phyloP scores from a whole-genome alignment of 2,329 filamentous ascomycete species.

The Colletotrichum sp. region DNA sequence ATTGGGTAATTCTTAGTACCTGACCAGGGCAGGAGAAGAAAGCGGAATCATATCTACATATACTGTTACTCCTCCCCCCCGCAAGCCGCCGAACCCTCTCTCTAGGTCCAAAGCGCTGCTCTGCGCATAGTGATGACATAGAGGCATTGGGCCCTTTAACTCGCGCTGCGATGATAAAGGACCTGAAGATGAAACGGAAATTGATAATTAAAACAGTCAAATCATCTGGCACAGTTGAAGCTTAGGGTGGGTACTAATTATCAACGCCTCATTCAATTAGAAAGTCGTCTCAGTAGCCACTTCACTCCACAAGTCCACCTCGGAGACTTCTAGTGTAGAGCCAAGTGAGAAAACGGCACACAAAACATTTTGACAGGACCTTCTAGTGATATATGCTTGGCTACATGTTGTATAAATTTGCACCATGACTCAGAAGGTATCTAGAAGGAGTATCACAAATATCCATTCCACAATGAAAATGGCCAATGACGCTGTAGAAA shows the following conservation, averaged over 20 bases:
- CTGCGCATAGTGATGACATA: accelerated
- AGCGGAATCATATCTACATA: not conserved
- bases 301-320: not conserved
- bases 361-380: accelerated
- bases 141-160: not conserved
- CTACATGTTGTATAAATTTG: not conserved
- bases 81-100: not conserved
- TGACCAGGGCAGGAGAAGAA: not conserved
- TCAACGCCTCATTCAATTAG: not conserved
- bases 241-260: not conserved
- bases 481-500: not conserved
- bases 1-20: not conserved
- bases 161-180: accelerated
- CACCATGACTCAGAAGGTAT: not conserved
- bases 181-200: not conserved
- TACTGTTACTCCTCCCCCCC: not conserved
- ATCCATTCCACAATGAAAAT: not conserved
- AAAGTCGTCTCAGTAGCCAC: not conserved
- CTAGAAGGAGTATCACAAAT: not conserved
- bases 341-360: not conserved
- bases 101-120: not conserved
- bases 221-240: accelerated
- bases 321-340: accelerated
- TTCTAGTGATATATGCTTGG: not conserved
- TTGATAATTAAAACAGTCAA: accelerated